Base-by-base conservation (phyloP, 768 basidiomycete genomes). In the Hemileccinum rubropunctum region DNA sequence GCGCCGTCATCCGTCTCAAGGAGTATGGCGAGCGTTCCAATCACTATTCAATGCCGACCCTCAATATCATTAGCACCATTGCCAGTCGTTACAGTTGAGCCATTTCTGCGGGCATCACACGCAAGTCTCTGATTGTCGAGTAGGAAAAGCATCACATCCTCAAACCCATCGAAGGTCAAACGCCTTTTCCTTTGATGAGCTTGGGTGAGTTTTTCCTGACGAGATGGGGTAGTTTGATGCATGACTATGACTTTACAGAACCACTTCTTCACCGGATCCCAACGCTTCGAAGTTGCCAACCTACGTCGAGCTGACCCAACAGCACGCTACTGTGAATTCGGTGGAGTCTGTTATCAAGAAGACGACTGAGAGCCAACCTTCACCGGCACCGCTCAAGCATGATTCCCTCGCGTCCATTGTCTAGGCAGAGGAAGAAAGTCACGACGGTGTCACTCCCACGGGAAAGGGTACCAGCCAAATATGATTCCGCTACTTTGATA, bases 1-100 rank as follows among this genome's bases (percentile, higher is more conserved):
- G 86, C 38, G 61, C 82, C 26, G 85, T 87, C 39, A 83, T 85
- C 62, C 76, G 83, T 51, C 71, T 88, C 20, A 75, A 80, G 33
- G 81, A 83, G 45, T 83, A 80, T 56, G 76, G 70, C 55, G 37
- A 68, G 58, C 48, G 47, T 17, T 36, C 60, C n/a, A 32, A 42
- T n/a, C 34, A 4, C 12, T 58, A 51, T 40, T 53, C 50, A 11
- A 41, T 50, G n/a, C 62, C 61, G 9, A 52, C 62, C 17, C 54
- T 65, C 46, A 63, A 59, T 27, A 43, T 65, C 14, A 49, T 65
- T 18, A 54, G 39, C n/a, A 57, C 48, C 10, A 23, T 61, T 10
- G 47, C 59, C 23, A 51, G 48, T 30, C 61, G 62, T 41, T 62
- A 45, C 41, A 52, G 61, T 62, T 35, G 1, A 37, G 51, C 28